Conservation (phyloP, 78 protist genomes). For the Bigelowiella natans region DNA sequence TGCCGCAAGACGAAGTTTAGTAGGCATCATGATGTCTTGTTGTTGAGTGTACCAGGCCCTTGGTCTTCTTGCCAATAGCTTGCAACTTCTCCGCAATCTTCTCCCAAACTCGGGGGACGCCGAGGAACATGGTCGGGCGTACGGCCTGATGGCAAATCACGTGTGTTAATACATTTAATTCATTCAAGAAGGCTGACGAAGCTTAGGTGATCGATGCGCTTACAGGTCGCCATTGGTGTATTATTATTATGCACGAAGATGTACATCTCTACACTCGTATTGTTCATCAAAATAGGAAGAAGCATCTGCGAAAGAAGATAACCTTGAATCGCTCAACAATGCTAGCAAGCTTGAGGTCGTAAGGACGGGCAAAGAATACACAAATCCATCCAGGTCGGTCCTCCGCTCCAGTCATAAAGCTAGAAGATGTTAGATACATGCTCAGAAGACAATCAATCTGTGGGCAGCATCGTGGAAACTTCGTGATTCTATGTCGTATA, state of each 20-base stretch:
- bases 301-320: too few relatives aligned
- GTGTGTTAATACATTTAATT: too few relatives aligned
- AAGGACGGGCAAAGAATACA: conserved; percentile 52
- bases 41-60: too few relatives aligned
- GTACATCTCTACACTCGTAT: too few relatives aligned
- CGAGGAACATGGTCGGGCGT: conserved; percentile 63
- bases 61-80: background rate
- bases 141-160: conserved; percentile 38
- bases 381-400: background rate
- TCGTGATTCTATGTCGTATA: background rate
- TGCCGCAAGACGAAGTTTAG: conserved; percentile 54
- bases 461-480: background rate
- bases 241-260: too few relatives aligned
- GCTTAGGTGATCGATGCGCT: too few relatives aligned
- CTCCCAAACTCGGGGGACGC: conserved; percentile 84
- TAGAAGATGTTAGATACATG: too few relatives aligned
- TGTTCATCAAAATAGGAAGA: too few relatives aligned
- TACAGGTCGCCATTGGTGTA: too few relatives aligned
- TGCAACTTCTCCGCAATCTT: conserved; percentile 51
- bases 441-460: too few relatives aligned
- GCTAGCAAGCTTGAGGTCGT: conserved; percentile 48
- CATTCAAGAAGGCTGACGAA: too few relatives aligned
- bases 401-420: background rate
- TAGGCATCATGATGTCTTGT: conserved; percentile 29
- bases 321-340: conserved; percentile 29